Base-by-base conservation (phyloP, 352 stramenopile species). In the Pythium chondricola region DNA sequence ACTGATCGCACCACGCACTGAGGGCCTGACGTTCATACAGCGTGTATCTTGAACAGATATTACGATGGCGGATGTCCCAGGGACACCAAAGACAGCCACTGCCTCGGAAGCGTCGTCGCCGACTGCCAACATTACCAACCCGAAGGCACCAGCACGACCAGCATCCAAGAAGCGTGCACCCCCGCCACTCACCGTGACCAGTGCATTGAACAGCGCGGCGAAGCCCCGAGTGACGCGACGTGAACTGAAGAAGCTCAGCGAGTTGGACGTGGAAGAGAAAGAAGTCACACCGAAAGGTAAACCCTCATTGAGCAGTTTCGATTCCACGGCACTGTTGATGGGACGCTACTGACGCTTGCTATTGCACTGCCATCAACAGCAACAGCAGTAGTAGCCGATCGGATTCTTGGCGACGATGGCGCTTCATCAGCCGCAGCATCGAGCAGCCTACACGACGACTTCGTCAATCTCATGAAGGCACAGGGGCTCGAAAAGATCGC, bases 401-500 rank as follows among this genome's bases (percentile, higher is more conserved):
- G 50, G 33, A 48, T 70, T 11, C 81, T 84, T 48, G 67, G 65
- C 20, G 63, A 71, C n/a, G 61, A 79, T 44, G 40, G 47, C 22
- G n/a, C n/a, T n/a, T n/a, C n/a, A n/a, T n/a, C 61, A 13, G 58
- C 55, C 13, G 63, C 75, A 21, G 85, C 82, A 0, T 68, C 82
- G 9, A 84, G 64, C 36, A 93, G 82, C 61, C 74, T 93, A 21
- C 82, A 93, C 49, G 82, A 93, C 43, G 82, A 93, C 48, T 91
- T 93, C 51, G 72, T 91, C 38, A 89, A 85, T 40, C 67, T 93
- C 47, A 93, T 93, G 82, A 87, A 88, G 62, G 69, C 77, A 4
- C 67, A 91, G 50, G 82, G 82, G 2, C 44, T 91, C 5, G 82
- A 93, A 33, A 90, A 90, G 52, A 87, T 93, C 48, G 82, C 82